These are phyloP conservation scores for Saprolegnia parasitica DNA, from an alignment of 352 stramenopile species.

Conservation along the genomic window DNA sequence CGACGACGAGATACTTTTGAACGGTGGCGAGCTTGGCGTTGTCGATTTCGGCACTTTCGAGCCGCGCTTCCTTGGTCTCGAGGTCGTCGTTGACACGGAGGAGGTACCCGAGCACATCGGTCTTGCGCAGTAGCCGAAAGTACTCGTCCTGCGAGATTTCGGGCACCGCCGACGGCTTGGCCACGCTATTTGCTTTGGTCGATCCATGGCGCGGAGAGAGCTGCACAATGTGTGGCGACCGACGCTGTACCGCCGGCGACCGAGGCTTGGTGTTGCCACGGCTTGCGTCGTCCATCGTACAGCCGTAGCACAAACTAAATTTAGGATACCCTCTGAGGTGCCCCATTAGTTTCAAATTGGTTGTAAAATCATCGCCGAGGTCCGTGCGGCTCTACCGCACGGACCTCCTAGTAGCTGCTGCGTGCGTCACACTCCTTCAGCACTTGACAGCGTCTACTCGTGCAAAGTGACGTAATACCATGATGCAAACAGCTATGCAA, in stretches of 20 bases:
- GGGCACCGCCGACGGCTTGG: not conserved
- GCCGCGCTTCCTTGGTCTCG: not conserved
- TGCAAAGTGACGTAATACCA: no score
- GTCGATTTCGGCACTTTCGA: slow-evolving; percentile 17
- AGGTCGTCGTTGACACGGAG: slow-evolving; percentile 19
- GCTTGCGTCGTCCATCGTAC: no score
- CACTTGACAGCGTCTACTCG: no score
- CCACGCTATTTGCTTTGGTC: not conserved
- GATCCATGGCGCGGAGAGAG: not conserved
- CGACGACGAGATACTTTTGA: slow-evolving; percentile 15
- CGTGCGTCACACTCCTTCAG: no score
- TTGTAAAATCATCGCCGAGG: no score
- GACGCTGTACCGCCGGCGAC: not conserved
- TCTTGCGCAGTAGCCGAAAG: slow-evolving; percentile 22
- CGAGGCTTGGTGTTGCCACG: not conserved
- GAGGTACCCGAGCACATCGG: slow-evolving; percentile 19
- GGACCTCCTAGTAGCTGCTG: no score
- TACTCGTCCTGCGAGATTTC: slow-evolving; percentile 25
- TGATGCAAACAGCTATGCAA: no score
- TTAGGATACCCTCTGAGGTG: no score
- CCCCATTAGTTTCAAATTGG: no score
- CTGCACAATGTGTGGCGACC: not conserved
- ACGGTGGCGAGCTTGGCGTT: slow-evolving; percentile 18
- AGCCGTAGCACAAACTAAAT: no score
- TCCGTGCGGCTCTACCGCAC: no score